phyloP scores from a whole-genome alignment of 140 eudicot genomes.

The Erigeron philadelphicus region DNA sequence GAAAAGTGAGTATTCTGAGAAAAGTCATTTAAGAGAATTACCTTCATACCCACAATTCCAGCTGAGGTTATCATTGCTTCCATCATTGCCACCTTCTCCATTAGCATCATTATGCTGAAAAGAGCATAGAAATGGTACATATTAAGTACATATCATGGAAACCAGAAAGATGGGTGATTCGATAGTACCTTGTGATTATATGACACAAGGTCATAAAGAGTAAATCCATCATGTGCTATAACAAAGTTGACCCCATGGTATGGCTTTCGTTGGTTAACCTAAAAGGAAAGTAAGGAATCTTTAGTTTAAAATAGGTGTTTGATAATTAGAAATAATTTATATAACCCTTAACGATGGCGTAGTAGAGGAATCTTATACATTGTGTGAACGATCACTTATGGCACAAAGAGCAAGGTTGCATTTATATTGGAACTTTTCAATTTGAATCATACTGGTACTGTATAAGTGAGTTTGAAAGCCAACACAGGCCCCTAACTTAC shows the following conservation, averaged over 20 bases:
- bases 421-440: not conserved
- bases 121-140: conserved; percentile 2
- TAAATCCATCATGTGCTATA: conserved; percentile 96
- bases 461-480: conserved; percentile 8
- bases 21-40: conserved; percentile 19
- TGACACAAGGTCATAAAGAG: conserved; percentile 87
- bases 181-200: conserved; percentile 72
- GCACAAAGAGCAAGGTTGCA: not conserved
- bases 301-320: not conserved
- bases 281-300: conserved; percentile 11
- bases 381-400: not conserved
- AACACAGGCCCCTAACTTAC: conserved; percentile 38
- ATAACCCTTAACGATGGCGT: not conserved
- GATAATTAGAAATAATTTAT: conserved; percentile 3
- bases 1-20: not conserved
- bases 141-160: conserved; percentile 13
- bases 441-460: not conserved
- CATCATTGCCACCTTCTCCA: conserved; percentile 95
- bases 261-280: conserved; percentile 91
- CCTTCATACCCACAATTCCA: conserved; percentile 99
- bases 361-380: conserved; percentile 7
- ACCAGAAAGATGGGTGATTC: conserved; percentile 9
- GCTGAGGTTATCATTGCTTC: conserved; percentile 89
- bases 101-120: conserved; percentile 82
- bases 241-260: conserved; percentile 83